Base-by-base conservation (phyloP, 2,329 filamentous ascomycete species). In the Cordyceps militaris region DNA sequence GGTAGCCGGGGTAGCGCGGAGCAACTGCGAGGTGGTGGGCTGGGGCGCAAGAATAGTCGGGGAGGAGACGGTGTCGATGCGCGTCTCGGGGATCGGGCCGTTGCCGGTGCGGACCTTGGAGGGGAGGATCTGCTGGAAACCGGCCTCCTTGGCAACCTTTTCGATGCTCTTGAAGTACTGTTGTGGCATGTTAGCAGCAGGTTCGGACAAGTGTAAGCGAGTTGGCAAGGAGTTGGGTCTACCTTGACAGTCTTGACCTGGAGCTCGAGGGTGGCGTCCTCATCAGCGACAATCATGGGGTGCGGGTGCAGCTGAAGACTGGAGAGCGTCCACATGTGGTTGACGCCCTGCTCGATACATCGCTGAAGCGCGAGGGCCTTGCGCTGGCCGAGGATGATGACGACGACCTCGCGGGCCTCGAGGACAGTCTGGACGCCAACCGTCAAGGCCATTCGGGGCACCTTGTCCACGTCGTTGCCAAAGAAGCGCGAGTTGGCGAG, bases 311-410 rank as follows among this genome's bases (percentile, higher is more conserved):
- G 75, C 70, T 95, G 90, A 43, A 95, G 77, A 56, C 84, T 85
- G 9, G 89, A 93, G 7, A 94, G 79, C 1, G 90, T 93, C 89
- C 90, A 95, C 88, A 93, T 93, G 74, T 94, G 90, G 70, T 91
- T 93, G 61, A 95, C 82, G 30, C 87, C 87, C 58, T 87, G 86
- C 71, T 95, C 90, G 62, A 95, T 83, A 64, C 88, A 91, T 65
- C 84, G 87, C 70, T 92, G 87, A 61, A 95, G 74, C 28, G 90
- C 90, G 34, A 88, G 76, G 1, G 89, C 84, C 73, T 95, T 95
- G 76, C 90, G 88, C 44, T 88, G 84, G 23, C 90, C 90, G 1
- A 89, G 83, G 62, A 91, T 90, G 64, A 95, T 89, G 64, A 91
- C 85, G 28, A 94, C 84, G 10, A 95, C 88, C 72, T 94, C 90